Evolutionary conservation across 306 rosid genomes (phyloP).

Genomic region (Erythrophleum fordii): DNA sequence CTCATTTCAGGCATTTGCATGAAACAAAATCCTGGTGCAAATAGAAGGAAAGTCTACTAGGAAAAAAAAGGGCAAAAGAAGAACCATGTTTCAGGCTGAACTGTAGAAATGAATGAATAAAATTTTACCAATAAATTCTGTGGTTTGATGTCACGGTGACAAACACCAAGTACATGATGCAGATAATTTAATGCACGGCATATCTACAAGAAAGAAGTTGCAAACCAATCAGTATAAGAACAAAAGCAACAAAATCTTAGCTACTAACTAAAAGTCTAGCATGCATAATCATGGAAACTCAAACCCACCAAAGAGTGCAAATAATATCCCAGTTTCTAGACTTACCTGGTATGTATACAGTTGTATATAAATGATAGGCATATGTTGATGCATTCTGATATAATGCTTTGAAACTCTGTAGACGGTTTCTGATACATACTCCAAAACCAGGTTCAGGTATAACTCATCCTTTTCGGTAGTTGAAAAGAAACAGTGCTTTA

Average conservation of each 20-base stretch:
- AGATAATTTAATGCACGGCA: constrained; percentile 88
- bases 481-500: constrained; percentile 89
- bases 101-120: not conserved
- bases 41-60: not conserved
- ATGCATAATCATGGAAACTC: not conserved
- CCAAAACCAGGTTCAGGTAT: constrained; percentile 93
- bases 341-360: constrained; percentile 84
- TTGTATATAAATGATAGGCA: constrained; percentile 75
- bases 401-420: constrained; percentile 79
- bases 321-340: constrained; percentile 22
- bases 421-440: constrained; percentile 83
- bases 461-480: constrained; percentile 88
- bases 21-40: not conserved
- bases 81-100: not conserved
- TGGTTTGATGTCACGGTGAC: constrained; percentile 97
- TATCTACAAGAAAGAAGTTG: constrained; percentile 61
- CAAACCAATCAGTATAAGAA: constrained; percentile 26
- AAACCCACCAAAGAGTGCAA: not conserved
- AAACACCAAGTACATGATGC: constrained; percentile 82
- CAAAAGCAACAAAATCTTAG: constrained; percentile 10
- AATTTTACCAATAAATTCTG: constrained; percentile 81
- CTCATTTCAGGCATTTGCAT: not conserved
- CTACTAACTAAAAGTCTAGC: not conserved
- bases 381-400: constrained; percentile 61
- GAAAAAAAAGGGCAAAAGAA: not conserved